These are phyloP conservation scores for Aspergillus diversus DNA, from an alignment of 495 filamentous ascomycete species.

Conservation along the genomic window DNA sequence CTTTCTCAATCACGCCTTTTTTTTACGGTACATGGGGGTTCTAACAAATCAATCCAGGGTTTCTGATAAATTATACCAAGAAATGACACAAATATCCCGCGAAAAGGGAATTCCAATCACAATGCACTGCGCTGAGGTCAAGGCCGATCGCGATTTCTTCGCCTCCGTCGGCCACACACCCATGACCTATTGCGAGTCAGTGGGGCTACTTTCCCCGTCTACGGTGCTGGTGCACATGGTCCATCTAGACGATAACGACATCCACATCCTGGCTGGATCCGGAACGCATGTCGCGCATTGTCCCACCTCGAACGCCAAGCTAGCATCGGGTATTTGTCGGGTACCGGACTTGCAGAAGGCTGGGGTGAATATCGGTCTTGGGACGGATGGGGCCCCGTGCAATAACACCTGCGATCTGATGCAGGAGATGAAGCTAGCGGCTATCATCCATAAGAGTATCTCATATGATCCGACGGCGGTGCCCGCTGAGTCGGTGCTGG, in stretches of 20 bases:
- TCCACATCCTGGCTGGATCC: slow-evolving; percentile 40
- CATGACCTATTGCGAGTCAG: slow-evolving; percentile 47
- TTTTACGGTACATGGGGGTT: not conserved
- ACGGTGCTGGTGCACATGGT: slow-evolving; percentile 53
- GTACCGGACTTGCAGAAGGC: slow-evolving; percentile 44
- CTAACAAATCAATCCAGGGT: slow-evolving; percentile 31
- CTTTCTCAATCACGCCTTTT: slow-evolving; percentile 3
- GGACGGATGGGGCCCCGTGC: slow-evolving; percentile 56
- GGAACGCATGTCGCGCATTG: slow-evolving; percentile 53
- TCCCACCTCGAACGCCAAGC: slow-evolving; percentile 54
- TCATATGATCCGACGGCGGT: slow-evolving; percentile 49
- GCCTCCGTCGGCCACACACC: slow-evolving; percentile 43
- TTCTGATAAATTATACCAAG: slow-evolving; percentile 47
- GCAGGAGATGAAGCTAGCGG: slow-evolving; percentile 56
- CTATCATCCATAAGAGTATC: slow-evolving; percentile 54
- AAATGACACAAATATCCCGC: slow-evolving; percentile 47
- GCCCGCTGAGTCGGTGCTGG: slow-evolving; percentile 51
- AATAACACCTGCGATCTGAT: slow-evolving; percentile 55
- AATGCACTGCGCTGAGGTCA: slow-evolving; percentile 47
- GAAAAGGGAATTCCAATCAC: slow-evolving; percentile 48
- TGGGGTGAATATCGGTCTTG: slow-evolving; percentile 46
- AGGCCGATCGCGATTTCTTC: slow-evolving; percentile 46
- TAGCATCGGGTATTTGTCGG: slow-evolving; percentile 52
- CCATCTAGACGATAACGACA: slow-evolving; percentile 50
- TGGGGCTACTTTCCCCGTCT: slow-evolving; percentile 40